Base-by-base conservation (phyloP, 2,329 filamentous ascomycete genomes). In the Apiospora kogelbergensis region DNA sequence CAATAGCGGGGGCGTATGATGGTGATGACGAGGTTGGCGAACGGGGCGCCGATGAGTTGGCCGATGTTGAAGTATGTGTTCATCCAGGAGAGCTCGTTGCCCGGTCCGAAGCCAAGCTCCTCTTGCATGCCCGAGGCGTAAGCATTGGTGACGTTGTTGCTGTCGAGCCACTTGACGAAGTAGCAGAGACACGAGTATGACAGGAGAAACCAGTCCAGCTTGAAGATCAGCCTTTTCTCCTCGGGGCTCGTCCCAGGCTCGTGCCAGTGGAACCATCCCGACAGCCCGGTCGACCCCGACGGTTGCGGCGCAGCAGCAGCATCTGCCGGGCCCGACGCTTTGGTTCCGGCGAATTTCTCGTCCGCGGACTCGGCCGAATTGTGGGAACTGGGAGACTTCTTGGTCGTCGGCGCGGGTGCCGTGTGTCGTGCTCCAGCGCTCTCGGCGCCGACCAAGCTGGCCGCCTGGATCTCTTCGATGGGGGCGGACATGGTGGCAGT, bases 121-220 rank as follows among this genome's bases (percentile, higher is more conserved):
- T 85, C 79, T 65, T 78, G 71, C 84, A 85, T 84, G 71, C 85
- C 81, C 33, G 81, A 80, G 26, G 84, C 78, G 68, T 84, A 86
- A 3, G 84, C 84, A 72, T 86, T 85, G 69, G 81, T 81, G 57
- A 86, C 75, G 68, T 84, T 83, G 69, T 80, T 81, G 48, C 80
- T 78, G 71, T 85, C 84, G 11, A 85, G 79, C 74, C 79, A 77
- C 70, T 86, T 86, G 70, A 83, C 78, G 70, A 85, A 86, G 68
- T 81, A 85, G 30, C 79, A 81, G 2, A 86, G 72, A 64, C 84
- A 86, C 13, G 78, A 80, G 69, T 81, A 83, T 2, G 77, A 76
- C 1, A 83, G 74, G 26, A 72, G 57, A 63, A 69, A 72, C 68
- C 68, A 71, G 13, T 71, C 70, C 24, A 71, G 67, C 42, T 71